A percentile compares a stretch with the other conserved stretches of the same genome.
Evolutionary conservation across 768 basidiomycete genomes (phyloP).

Genomic region (Piloderma croceum): DNA sequence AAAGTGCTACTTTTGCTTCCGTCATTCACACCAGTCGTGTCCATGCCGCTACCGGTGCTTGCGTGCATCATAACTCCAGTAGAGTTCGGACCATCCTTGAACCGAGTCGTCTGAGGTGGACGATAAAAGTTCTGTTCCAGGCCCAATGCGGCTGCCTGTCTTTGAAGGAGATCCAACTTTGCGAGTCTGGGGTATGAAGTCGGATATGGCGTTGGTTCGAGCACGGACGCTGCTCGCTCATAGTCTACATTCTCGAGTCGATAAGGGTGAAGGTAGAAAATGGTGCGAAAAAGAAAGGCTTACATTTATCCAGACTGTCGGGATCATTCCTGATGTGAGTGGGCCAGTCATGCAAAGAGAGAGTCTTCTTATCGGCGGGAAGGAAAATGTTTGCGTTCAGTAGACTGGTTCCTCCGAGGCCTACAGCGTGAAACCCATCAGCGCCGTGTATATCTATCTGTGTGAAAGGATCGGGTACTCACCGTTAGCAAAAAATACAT

Average conservation of each 20-base stretch:
- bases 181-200: slow-evolving; percentile 11
- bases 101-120: slow-evolving; percentile 16
- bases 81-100: slow-evolving; percentile 15
- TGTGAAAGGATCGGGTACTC: neutral
- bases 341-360: slow-evolving; percentile 12
- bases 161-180: slow-evolving; percentile 12
- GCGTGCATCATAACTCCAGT: slow-evolving; percentile 17
- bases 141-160: slow-evolving; percentile 13
- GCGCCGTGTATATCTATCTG: neutral
- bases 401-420: slow-evolving; percentile 16
- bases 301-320: slow-evolving; percentile 12
- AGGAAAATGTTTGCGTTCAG: slow-evolving; percentile 18
- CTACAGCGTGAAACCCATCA: too few species aligned
- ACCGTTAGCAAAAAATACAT: slow-evolving; percentile 17
- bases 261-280: neutral
- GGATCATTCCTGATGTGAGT: slow-evolving; percentile 11
- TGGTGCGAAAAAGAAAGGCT: neutral
- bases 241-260: slow-evolving; percentile 11
- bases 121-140: slow-evolving; percentile 13
- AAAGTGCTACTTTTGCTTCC: slow-evolving; percentile 14
- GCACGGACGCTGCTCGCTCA: slow-evolving; percentile 12
- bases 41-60: slow-evolving; percentile 13
- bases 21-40: slow-evolving; percentile 17
- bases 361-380: slow-evolving; percentile 12
- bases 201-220: slow-evolving; percentile 13